Base-by-base conservation (phyloP, 176 grass and related monocot genomes). In the Triticum monococcum region DNA sequence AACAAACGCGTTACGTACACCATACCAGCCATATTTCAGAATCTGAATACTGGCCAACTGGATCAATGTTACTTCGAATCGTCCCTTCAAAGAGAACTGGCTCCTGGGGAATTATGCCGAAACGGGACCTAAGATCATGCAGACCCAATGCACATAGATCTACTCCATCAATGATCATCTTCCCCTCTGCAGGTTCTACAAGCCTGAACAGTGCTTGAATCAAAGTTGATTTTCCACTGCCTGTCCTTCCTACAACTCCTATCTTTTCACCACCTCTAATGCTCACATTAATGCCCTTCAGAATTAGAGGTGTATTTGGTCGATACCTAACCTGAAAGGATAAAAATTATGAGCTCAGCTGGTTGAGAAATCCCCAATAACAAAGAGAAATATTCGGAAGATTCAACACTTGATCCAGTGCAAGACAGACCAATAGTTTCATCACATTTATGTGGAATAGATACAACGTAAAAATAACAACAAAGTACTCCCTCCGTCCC, bases 21-120 rank as follows among this genome's bases (percentile, higher is more conserved):
- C 14, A 10, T 89, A 98, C 96, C 96, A 92, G 86, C 96, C 96
- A 98, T 89, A 98, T 98, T 87, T 98, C 91, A 79, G 93, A 71
- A 86, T 98, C 96, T 75, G 96, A 89, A 90, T 94, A 92, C 48
- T 87, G 67, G 17, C 89, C 96, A 83, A 95, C 78, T 1, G 96
- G 96, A 82, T 98, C 96, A 40, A 98, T 98, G 78, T 98, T 98
- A 79, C 37, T 92, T 60, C 93, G 72, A 82, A 98, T 86, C 36
- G 93, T 98, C 79, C 96, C 96, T 89, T 98, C 96, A 24, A 98
- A 98, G 2, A 98, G 91, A 54, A 98, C 93, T 16, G 96, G 96
- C 78, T 98, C 96, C 84, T 98, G 96, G 57, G 96, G 96, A 84
- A 98, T 98, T 74, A 95, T 98, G 28, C 96, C 90, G 8, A 98